Base-by-base conservation (phyloP, 306 rosid genomes). In the Fragaria vesca region DNA sequence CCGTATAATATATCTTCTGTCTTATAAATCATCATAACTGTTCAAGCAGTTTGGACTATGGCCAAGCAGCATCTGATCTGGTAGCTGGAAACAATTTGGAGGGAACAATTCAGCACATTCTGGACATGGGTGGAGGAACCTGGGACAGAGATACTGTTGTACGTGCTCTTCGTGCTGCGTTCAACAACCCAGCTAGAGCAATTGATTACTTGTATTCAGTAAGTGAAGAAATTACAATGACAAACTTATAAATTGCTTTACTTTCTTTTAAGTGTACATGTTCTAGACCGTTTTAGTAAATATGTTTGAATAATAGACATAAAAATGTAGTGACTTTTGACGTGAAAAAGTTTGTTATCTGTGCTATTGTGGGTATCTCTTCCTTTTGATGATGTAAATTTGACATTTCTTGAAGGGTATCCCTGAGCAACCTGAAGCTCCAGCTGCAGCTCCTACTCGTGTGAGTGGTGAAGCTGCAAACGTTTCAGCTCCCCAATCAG, bases 121-220 rank as follows among this genome's bases (percentile, higher is more conserved):
- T 94, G 78, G 96, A 88, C 52, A 85, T 94, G 88, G 98, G 98
- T 60, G 98, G 94, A 43, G 98, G 97, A 38, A 87, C 86, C 72
- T 94, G 98, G 98, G 97, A 94, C 55, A 90, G 94, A 82, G 98
- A 92, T 62, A 92, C 92, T 74, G 98, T 94, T 71, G 77, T 88
- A 42, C 92, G 93, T 52, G 97, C 98, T 73, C 93, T 94, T 69
- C 94, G 97, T 28, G 94, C 98, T 86, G 97, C 98, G 50, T 94
- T 43, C 81, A 94, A 94, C 84, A 94, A 94, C 85, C 98, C 98
- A 20, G 98, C 87, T 83, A 92, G 98, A 83, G 97, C 97, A 62
- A 88, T 94, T 80, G 98, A 94, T 80, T 94, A 92, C 85, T 86
- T 94, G 42, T 94, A 94, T 88, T 72, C 96, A 9, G 98, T 94